Base-by-base conservation (phyloP, 129 eudicot genomes). In the Flaveria ramosissima region DNA sequence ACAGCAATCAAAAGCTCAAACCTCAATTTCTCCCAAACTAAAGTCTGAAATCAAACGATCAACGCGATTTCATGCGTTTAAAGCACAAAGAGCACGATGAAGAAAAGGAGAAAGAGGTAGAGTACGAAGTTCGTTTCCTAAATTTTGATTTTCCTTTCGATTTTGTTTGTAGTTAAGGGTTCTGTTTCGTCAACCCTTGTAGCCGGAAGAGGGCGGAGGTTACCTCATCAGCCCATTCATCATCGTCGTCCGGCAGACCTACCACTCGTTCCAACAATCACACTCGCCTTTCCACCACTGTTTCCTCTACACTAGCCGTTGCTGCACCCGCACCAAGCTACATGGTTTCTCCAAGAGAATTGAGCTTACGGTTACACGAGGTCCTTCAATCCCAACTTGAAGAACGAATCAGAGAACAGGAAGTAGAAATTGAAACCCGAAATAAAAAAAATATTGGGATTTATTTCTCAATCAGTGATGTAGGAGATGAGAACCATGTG, bases 171-270 rank as follows among this genome's bases (percentile, higher is more conserved):
- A 3, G 48, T 62, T 24, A 39, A 21, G 62, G 81, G 70, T 69
- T 77, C 57, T 16, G 21, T 42, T 69, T 56, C 17, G 39, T 67
- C 9, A 19, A 20, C 8, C 60, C 24, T 74, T 43, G 17, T 23
- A 88, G 99, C 89, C 99, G 96, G 85, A 95, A 95, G 92, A 90
- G 99, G 97, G 97, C 97, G 87, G 99, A 95, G 99, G 97, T 90
- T 76, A 86, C 97, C 96, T 91, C 99, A 87, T 88, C 97, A 79
- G 85, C 97, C 88, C 89, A 88, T 76, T 86, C 92, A 79, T 80
- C 96, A 30, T 84, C 93, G 3, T 80, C 95, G 0, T 83, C 88
- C 32, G 75, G 88, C 59, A 93, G 93, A 65, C 96, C 96, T 21
- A 77, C 93, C 55, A 91, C 97, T 69, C 97, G 98, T 71, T 76